phyloP scores from a whole-genome alignment of 164 flowering plant genomes.

The Magnolia changhungtana region DNA sequence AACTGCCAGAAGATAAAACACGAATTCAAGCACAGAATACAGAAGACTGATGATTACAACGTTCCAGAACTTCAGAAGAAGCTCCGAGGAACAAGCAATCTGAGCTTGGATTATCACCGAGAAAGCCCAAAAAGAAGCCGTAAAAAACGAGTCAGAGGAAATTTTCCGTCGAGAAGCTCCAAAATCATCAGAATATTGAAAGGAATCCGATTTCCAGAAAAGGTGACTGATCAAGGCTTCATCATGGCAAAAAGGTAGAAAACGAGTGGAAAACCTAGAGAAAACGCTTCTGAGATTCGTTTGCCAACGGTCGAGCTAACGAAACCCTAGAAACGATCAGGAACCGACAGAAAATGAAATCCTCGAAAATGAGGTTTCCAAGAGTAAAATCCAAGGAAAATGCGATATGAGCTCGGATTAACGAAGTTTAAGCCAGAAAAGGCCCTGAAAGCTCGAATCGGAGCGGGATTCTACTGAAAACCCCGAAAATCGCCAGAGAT shows the following conservation, averaged over 20 bases:
- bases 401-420: background rate
- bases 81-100: background rate
- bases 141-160: background rate
- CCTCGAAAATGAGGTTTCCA: background rate
- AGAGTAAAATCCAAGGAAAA: background rate
- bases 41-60: background rate
- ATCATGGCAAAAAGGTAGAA: background rate
- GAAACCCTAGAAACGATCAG: background rate
- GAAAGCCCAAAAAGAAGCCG: background rate
- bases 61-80: background rate
- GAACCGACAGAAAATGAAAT: background rate
- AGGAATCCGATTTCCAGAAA: background rate
- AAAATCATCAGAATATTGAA: background rate
- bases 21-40: background rate
- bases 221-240: background rate
- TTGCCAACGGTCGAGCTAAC: background rate
- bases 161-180: background rate
- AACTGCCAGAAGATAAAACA: background rate
- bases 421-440: background rate
- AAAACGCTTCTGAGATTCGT: background rate
- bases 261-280: background rate
- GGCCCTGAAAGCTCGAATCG: background rate
- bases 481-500: background rate
- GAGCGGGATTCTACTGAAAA: background rate
- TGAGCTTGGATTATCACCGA: background rate